Conservation (phyloP, 1,284 basidiomycete species). For the Somion occarium region DNA sequence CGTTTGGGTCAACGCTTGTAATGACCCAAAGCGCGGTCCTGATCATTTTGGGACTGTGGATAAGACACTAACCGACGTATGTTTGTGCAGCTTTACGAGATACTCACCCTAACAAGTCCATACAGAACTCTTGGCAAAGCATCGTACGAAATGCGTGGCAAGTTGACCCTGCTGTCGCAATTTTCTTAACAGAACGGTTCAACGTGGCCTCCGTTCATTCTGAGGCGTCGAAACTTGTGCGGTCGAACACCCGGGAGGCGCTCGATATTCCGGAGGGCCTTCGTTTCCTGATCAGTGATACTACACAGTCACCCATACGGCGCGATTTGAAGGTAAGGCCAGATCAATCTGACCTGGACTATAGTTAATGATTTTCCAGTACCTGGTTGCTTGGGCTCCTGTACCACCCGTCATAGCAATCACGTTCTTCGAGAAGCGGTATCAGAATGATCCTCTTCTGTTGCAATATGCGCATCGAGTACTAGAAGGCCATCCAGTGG, state of each 20-base stretch:
- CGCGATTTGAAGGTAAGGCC: constrained; percentile 69
- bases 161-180: constrained; percentile 76
- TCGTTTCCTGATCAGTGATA: constrained; percentile 75
- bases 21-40: constrained; percentile 64
- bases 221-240: constrained; percentile 78
- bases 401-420: constrained; percentile 86
- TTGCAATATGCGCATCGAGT: constrained; percentile 97
- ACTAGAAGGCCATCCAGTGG: constrained; percentile 91
- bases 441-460: constrained; percentile 79
- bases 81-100: neutral
- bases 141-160: constrained; percentile 80
- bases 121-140: constrained; percentile 64
- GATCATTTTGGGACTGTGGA: constrained; percentile 60
- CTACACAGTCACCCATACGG: constrained; percentile 47
- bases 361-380: constrained; percentile 40
- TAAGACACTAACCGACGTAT: constrained; percentile 56
- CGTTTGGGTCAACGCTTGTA: constrained; percentile 90
- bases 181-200: constrained; percentile 86
- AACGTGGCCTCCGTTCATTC: constrained; percentile 55
- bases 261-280: constrained; percentile 80
- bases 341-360: neutral
- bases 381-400: constrained; percentile 85
- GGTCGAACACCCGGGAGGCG: constrained; percentile 68
- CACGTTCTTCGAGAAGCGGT: constrained; percentile 83
- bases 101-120: neutral